These are phyloP conservation scores for Phytophthora chlamydospora DNA, from an alignment of 352 stramenopile species.

Conservation along the genomic window DNA sequence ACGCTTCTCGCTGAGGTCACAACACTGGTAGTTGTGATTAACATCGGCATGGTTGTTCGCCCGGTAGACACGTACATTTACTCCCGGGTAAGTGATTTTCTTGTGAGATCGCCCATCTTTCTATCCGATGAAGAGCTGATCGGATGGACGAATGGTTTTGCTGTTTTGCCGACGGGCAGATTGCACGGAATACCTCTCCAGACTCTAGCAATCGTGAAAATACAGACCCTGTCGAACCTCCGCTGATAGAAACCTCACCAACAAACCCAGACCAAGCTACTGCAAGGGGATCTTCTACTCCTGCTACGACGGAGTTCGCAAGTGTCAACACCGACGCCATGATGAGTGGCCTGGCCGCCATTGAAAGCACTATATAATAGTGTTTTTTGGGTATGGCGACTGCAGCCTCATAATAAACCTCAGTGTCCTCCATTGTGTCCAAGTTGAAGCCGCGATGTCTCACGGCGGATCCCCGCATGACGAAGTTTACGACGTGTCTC, in stretches of 20 bases:
- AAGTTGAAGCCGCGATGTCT: no score
- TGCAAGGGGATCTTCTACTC: background rate
- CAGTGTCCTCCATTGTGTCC: no score
- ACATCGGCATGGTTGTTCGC: constrained; percentile 47
- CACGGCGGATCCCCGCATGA: no score
- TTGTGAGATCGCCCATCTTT: background rate
- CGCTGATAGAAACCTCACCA: constrained; percentile 4
- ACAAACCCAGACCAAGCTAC: background rate
- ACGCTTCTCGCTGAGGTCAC: constrained; percentile 50
- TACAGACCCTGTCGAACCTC: constrained; percentile 15
- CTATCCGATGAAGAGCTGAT: no score
- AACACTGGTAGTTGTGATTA: constrained; percentile 52
- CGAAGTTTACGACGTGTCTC: no score
- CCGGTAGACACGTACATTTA: constrained; percentile 64
- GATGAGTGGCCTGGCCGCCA: background rate
- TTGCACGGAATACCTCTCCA: constrained; percentile 19
- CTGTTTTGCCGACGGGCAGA: background rate
- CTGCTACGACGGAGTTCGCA: background rate
- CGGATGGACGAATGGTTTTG: no score
- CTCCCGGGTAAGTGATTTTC: constrained; percentile 31
- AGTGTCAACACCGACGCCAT: constrained; percentile 3
- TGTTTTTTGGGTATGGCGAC: no score
- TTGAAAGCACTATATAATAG: no score
- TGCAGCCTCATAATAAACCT: no score
- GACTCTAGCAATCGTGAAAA: constrained; percentile 7